phyloP scores from a whole-genome alignment of 139 green algal species.

The Coelastrella sp. region DNA sequence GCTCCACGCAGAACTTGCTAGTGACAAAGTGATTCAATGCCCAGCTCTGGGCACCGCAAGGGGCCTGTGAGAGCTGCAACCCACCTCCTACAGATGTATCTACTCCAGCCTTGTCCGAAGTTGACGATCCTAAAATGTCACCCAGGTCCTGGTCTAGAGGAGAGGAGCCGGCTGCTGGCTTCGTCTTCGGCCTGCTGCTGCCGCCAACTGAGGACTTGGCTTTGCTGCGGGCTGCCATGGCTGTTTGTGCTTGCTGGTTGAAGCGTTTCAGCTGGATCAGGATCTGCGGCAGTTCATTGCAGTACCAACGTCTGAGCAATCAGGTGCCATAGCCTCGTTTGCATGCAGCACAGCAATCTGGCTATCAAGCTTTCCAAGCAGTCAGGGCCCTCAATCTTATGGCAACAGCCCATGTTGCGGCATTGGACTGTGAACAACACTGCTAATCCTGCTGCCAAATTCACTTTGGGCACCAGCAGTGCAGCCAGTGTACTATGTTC shows the following conservation, averaged over 20 bases:
- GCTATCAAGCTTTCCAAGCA: too few relatives aligned
- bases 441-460: too few relatives aligned
- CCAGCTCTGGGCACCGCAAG: not conserved
- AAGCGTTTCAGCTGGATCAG: constrained; percentile 84
- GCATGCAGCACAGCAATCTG: too few relatives aligned
- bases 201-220: not conserved
- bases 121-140: constrained; percentile 62
- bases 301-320: not conserved
- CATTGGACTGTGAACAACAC: too few relatives aligned
- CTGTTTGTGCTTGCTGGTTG: constrained; percentile 51
- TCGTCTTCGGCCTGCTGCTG: constrained; percentile 8
- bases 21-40: not conserved
- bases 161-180: not conserved
- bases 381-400: too few relatives aligned
- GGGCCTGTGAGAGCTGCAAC: not conserved
- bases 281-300: constrained; percentile 63
- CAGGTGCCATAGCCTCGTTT: too few relatives aligned
- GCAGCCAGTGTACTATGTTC: too few relatives aligned
- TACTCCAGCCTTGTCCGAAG: constrained; percentile 55
- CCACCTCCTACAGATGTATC: constrained; percentile 72
- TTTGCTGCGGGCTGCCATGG: constrained; percentile 5
- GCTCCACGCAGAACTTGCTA: too few relatives aligned
- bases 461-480: too few relatives aligned
- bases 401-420: too few relatives aligned
- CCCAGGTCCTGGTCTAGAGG: constrained; percentile 50